Base-by-base conservation (phyloP, 2,329 filamentous ascomycete species). In the Aspergillus sclerotialis region DNA sequence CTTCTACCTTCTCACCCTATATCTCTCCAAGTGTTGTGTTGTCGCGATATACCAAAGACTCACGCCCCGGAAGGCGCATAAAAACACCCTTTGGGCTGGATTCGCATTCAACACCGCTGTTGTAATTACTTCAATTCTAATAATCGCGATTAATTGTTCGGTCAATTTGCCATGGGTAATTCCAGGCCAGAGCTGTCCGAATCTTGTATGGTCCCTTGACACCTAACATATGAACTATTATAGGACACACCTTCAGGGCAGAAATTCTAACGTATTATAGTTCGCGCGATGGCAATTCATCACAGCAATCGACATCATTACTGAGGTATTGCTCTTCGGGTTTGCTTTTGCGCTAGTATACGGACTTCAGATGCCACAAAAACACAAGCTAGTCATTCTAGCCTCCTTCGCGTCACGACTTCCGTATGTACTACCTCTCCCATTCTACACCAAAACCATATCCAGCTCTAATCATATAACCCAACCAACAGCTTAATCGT, bases 1-100 rank as follows among this genome's bases (percentile, higher is more conserved):
- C 7, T 46, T 68, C 12, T 66, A 59, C 35, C 39, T 68, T 23
- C 18, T 63, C 16, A 50, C 53, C 1, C 37, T 67, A 10, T 65
- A 58, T 44, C 42, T 64, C 9, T 61, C 40, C 14, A 34, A 39
- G 33, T 40, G 38, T 18, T 42, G 33, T 25, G 27, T 36, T 9
- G 24, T 36, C 4, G 23, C 23, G 23, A 24, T 24, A 9, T 24
- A 24, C 23, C 23, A 9, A 3, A 8, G 23, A 9, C 23, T 24
- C 8, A 24, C 23, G 23, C 23, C 23, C 8, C 23, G 23, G n/a
- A 8, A 24, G 23, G 8, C 23, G 23, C 23, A 24, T 24, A 3
- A 24, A n/a, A 24, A 8, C n/a, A 8, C n/a, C 8, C 23, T 24
- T 8, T 24, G 23, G 23, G 23, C 8, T 8, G n/a, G 8, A n/a